Evolutionary conservation across 768 basidiomycete species (phyloP), one percentile per base, ranked within the genome.

Genomic region (Suillus plorans): DNA sequence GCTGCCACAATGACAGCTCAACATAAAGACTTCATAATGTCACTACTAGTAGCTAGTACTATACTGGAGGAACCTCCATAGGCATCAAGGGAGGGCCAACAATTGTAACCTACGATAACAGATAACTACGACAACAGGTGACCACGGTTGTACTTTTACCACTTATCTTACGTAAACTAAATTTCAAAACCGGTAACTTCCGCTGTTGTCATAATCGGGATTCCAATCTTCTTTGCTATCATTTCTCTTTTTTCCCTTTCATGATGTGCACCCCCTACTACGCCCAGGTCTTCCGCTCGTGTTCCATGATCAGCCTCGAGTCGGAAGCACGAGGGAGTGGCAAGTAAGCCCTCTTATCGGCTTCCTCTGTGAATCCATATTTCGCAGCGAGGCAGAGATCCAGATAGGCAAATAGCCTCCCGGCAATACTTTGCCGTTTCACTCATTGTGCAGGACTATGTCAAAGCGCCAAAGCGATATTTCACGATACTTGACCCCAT

Each of bases 281-380:
- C 22, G n/a, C 20, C 53, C 37, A 4, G 25, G 39, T 41, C 16
- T 39, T 22, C 22, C 16, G 41, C 37, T 41, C 13, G 49, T 28
- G 56, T 49, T 36, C 10, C 37, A 50, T 42, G 50, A 36, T 66
- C 64, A 14, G 44, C 64, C 34, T 65, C 65, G 65, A 66, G 65
- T 50, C 65, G 65, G 18, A 66, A 47, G 64, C 18, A 66, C 65
- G 65, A 66, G 65, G 65, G 64, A 55, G 60, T 14, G 62, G 41
- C 52, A 14, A 25, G 28, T 25, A 13, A 8, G 44, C 25, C 22
- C 59, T 64, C 64, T 34, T 65, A 63, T 65, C 62, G 62, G 52
- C 64, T 63, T 64, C 7, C 63, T 47, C 64, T 65, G 64, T 53
- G 62, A 42, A 41, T 34, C 5, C 4, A 9, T 10, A 28, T 34